Base-by-base conservation (phyloP, 306 rosid species). In the Biancaea sappan region DNA sequence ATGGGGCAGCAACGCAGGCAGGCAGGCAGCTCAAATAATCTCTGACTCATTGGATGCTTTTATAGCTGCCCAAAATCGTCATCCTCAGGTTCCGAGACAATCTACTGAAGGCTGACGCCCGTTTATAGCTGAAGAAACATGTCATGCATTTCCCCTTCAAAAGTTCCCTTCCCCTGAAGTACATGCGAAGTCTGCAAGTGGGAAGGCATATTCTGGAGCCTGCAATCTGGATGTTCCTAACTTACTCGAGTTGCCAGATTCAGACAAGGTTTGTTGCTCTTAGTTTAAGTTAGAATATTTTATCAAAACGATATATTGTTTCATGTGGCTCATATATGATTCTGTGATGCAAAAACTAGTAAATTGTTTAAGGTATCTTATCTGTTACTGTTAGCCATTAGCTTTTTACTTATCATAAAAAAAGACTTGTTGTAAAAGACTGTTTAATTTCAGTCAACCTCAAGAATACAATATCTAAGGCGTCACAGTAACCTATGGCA, bases 91-190 rank as follows among this genome's bases (percentile, higher is more conserved):
- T 81, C 47, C 86, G 77, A 76, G 69, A 76, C 84, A 24, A 71
- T 15, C 89, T 38, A 21, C 79, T 76, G 88, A 72, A 68, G 86
- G 69, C 41, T 53, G 50, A 25, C 82, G 77, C 81, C 80, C 87
- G 29, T 94, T 96, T 58, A 81, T 94, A 77, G 90, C 90, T 75
- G 97, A 90, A 84, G 96, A 88, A 65, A 87, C 99, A 38, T 88
- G 99, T 74, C 90, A 92, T 74, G 92, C 88, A 13, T 94, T 94
- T 86, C 84, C 91, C 57, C 80, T 81, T 82, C 73, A 18, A 75
- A 90, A 86, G 52, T 52, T 85, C 66, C 76, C 88, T 69, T 75
- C 83, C 28, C 59, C 76, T 6, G 77, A 81, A 47, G 85, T 73
- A 69, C 84, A 70, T 68, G 79, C 67, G 82, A 76, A 78, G 66